Evolutionary conservation across 2,329 filamentous ascomycete genomes (phyloP), one percentile per base, ranked within the genome.

Genomic region (Podosphaera xanthii): DNA sequence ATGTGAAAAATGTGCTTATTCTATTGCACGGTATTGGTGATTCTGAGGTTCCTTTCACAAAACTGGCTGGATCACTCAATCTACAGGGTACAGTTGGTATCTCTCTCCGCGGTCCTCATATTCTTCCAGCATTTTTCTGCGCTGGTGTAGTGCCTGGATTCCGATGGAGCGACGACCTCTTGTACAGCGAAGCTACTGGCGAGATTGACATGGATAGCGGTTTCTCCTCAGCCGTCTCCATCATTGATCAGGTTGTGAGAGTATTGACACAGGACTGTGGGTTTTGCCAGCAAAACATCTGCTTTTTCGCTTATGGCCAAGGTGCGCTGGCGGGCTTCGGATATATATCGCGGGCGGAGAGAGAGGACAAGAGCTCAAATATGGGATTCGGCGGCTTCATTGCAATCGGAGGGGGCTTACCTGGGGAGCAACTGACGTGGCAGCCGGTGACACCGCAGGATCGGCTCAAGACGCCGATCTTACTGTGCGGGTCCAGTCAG

Each of bases 11-110:
- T 67, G 71, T 85, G 62, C 76, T 86, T 50, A 70, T 86, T 65
- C 76, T 86, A 40, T 76, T 86, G 3, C 83, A 86, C 67, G 82
- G 83, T 61, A 74, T 86, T n/a, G 83, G 83, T 55, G 83, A 86
- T 68, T 80, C 75, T 10, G 73, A 80, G 57, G 65, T 69, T 30
- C 72, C 79, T 38, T 86, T 86, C 69, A 75, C 75, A 33, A 72
- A 70, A 30, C 77, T 86, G 40, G 81, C 56, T 9, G 71, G 72
- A 44, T 77, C 80, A 59, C 71, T 86, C 60, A 74, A 75, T 59
- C 76, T 87, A 2, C 82, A 83, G 0, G 81, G 84, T 67, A 86
- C 83, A 60, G 75, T 74, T 63, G 77, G 79, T 63, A 72, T 87
- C 53, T 76, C 80, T 1, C 67, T 86, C 30, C 79, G 78, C 69